Percentiles rank a stretch among this genome's conserved stretches.
Evolutionary conservation across 2,329 filamentous ascomycete genomes (phyloP).

Genomic region (Cladobotryum protrusum): DNA sequence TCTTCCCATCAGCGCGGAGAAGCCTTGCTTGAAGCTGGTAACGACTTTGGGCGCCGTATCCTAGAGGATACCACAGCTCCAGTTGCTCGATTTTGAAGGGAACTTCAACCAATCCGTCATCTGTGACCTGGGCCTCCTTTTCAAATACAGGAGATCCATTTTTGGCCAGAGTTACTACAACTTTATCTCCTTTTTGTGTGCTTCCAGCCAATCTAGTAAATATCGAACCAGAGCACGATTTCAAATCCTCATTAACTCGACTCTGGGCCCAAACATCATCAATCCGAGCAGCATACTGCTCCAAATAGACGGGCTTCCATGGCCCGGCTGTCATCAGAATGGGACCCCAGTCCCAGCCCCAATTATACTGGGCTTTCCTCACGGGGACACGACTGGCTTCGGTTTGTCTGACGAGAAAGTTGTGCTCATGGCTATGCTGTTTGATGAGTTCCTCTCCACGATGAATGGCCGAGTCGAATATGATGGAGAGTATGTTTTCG

Average conservation of each 20-base stretch:
- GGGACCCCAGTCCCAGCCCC: conserved; percentile 68
- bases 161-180: conserved; percentile 22
- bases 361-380: conserved; percentile 64
- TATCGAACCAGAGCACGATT: conserved; percentile 30
- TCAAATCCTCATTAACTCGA: conserved; percentile 30
- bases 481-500: conserved; percentile 46
- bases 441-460: conserved; percentile 47
- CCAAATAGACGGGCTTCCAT: conserved; percentile 61
- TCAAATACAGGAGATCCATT: conserved; percentile 15
- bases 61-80: conserved; percentile 24
- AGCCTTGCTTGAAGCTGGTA: conserved; percentile 7
- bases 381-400: conserved; percentile 30
- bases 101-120: conserved; percentile 2
- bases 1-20: background rate
- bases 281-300: conserved; percentile 54
- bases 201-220: conserved; percentile 31
- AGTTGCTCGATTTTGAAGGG: conserved; percentile 28
- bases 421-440: conserved; percentile 46
- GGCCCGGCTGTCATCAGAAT: conserved; percentile 56
- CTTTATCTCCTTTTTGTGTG: conserved; percentile 17
- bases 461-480: conserved; percentile 50
- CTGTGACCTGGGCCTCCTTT: conserved; percentile 1
- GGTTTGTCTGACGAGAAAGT: conserved; percentile 45
- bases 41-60: conserved; percentile 12
- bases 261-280: conserved; percentile 48